Evolutionary conservation across 23 red algal genomes (phyloP).

Genomic region (Gracilaria caudata): DNA sequence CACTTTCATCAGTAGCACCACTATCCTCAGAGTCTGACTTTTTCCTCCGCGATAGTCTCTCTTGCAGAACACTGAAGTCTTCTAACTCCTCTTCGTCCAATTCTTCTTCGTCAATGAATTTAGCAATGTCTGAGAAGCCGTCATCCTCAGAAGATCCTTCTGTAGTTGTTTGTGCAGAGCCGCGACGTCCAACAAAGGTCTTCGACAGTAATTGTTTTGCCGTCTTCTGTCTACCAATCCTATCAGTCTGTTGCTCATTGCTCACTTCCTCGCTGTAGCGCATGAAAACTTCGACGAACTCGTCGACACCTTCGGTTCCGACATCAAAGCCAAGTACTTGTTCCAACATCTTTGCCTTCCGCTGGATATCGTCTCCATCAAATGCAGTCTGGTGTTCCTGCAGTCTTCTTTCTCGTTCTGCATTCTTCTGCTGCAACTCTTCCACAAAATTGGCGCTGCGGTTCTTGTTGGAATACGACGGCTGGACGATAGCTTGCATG

Average conservation of each 20-base stretch:
- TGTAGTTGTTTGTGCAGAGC: slow-evolving; percentile 6
- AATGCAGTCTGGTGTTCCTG: slow-evolving; percentile 29
- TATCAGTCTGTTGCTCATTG: slow-evolving; percentile 41
- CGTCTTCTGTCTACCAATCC: slow-evolving; percentile 40
- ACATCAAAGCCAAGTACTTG: slow-evolving; percentile 48
- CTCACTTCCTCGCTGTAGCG: slow-evolving; percentile 40
- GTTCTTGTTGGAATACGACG: neutral
- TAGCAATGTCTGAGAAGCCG: slow-evolving; percentile 69
- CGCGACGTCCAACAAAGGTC: slow-evolving; percentile 39
- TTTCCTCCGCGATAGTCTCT: slow-evolving; percentile 1
- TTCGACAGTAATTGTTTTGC: slow-evolving; percentile 31
- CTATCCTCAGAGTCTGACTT: slow-evolving; percentile 11
- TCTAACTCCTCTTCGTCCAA: slow-evolving; percentile 50
- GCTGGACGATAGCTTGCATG: slow-evolving; percentile 51
- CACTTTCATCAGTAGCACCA: slow-evolving; percentile 6
- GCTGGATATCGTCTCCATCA: slow-evolving; percentile 34
- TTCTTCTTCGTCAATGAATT: slow-evolving; percentile 62
- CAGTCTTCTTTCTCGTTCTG: slow-evolving; percentile 55
- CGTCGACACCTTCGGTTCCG: slow-evolving; percentile 29
- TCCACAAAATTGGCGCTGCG: slow-evolving; percentile 47
- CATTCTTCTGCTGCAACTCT: slow-evolving; percentile 61
- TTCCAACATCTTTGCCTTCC: slow-evolving; percentile 62
- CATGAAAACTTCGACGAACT: slow-evolving; percentile 57
- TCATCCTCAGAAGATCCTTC: slow-evolving; percentile 61
- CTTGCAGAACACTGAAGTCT: slow-evolving; percentile 39